Base-by-base conservation (phyloP, 805 yeast genomes). In the Millerago galiae region DNA sequence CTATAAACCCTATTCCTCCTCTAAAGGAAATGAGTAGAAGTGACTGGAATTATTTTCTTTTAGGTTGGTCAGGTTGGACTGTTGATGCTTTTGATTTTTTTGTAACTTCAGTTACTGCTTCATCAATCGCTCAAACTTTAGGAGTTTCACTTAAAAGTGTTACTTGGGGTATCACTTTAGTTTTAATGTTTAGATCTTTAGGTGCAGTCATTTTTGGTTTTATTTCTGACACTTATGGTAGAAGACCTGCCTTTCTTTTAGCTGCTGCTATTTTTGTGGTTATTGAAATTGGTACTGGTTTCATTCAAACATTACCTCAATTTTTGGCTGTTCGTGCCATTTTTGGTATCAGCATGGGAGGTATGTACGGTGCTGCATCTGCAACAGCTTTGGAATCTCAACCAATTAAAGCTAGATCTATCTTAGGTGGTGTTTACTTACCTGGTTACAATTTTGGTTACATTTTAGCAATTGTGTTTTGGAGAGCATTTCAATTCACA, bases 11-110 rank as follows among this genome's bases (percentile, higher is more conserved):
- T 2, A 52, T 73, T 26, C 67, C 68, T 11, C 67, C 67, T 1
- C 55, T 73, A 25, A 56, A 53, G 12, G 60, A 62, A 38, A 56
- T 73, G 47, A 58, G 60, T 8, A 46, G 56, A 8, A 59, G 55
- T 21, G 67, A 74, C 44, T 81, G 88, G 85, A 68, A 71, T 45
- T 74, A 73, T 45, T 79, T 81, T 53, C 52, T 68, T 18, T 67
- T 79, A 54, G 87, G 84, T 2, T 75, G 77, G 51, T 57, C 64
- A 28, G 83, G 79, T 28, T 83, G 90, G 89, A 70, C 83, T 3
- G 70, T 81, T 72, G 90, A 81, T 52, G 81, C 87, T 3, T 73
- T 82, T 59, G 89, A 82, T 53, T 83, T 79, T 62, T 83, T 83
- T 55, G 64, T 76, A 25, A 81, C 79, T 9, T 72, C 83, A 11